A percentile compares a stretch with the other conserved stretches of the same genome.
phyloP scores from a whole-genome alignment of 257 asterid genomes.

The Nicotiana undulata region DNA sequence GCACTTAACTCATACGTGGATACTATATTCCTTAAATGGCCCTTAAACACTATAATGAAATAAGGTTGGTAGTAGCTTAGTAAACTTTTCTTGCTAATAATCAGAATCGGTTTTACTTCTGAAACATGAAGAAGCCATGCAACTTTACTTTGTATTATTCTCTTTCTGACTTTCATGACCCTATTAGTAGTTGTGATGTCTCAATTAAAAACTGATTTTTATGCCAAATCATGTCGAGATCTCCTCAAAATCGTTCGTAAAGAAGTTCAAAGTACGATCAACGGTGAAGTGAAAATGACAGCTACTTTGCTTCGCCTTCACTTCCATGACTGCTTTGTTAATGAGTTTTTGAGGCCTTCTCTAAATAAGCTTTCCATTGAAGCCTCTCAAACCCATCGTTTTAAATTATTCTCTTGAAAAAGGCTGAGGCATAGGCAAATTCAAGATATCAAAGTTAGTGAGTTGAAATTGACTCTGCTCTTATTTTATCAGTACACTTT shows the following conservation, averaged over 20 bases:
- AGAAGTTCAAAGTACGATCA: constrained; percentile 50
- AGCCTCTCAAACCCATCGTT: too few species aligned
- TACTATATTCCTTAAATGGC: neutral
- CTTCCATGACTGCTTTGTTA: constrained; percentile 76
- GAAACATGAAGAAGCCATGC: neutral
- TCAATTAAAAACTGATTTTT: neutral
- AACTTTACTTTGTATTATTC: neutral
- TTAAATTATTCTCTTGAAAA: too few species aligned
- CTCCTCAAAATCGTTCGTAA: constrained; percentile 34
- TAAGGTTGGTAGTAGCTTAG: neutral
- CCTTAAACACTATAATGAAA: neutral
- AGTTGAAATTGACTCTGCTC: too few species aligned
- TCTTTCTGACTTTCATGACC: neutral
- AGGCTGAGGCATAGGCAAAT: too few species aligned
- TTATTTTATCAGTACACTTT: too few species aligned
- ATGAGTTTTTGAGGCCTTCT: constrained; percentile 18
- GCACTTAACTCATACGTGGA: neutral
- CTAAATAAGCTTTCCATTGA: neutral
- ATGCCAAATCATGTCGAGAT: neutral
- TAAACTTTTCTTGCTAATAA: neutral
- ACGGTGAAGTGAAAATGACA: constrained; percentile 67
- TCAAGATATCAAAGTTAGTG: too few species aligned
- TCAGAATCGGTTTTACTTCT: neutral
- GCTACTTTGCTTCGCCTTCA: constrained; percentile 76
- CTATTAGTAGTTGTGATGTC: neutral